Conservation (phyloP, 164 flowering plant species). For the Platanus orientalis region DNA sequence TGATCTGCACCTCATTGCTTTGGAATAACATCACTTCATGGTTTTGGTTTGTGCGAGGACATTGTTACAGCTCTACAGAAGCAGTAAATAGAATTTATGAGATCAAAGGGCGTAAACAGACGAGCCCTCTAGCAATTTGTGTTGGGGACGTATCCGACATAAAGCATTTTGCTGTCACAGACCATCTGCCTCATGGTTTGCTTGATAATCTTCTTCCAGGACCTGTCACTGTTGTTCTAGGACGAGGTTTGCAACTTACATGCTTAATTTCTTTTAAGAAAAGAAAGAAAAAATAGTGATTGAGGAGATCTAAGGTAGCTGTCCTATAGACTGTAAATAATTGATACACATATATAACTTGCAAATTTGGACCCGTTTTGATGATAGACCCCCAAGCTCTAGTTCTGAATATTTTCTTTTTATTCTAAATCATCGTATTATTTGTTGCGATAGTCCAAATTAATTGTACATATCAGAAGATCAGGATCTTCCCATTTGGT, state of each 20-base stretch:
- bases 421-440: no score
- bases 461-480: no score
- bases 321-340: background rate
- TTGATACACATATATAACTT: no score
- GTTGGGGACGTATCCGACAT: conserved; percentile 87
- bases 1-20: background rate
- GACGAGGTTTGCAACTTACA: conserved; percentile 51
- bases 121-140: conserved; percentile 93
- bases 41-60: background rate
- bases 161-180: conserved; percentile 58
- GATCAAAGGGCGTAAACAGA: conserved; percentile 87
- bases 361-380: no score
- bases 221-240: conserved; percentile 85
- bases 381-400: no score
- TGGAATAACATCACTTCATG: no score
- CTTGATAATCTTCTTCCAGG: conserved; percentile 90
- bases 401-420: no score
- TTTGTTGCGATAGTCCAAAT: no score
- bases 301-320: background rate
- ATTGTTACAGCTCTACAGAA: conserved; percentile 60
- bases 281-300: background rate
- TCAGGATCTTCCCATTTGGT: no score
- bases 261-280: background rate
- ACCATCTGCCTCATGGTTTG: conserved; percentile 75
- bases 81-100: conserved; percentile 86